Percentiles rank a stretch among this genome's conserved stretches.
phyloP scores from a whole-genome alignment of 805 yeast species.

The Blastobotrys muscicola region DNA sequence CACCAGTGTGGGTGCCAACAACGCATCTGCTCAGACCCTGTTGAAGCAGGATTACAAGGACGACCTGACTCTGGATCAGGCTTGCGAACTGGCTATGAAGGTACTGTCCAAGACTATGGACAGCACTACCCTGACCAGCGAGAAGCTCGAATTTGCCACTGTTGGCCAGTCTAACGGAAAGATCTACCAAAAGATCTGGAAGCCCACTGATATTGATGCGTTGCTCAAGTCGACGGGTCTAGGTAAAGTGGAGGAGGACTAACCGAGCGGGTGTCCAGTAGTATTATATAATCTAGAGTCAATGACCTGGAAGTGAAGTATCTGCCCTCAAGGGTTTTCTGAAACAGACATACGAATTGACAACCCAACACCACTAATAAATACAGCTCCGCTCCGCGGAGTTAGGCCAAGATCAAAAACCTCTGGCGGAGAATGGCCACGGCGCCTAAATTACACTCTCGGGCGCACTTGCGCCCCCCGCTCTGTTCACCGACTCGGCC shows the following conservation, averaged over 20 bases:
- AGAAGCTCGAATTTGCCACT: constrained; percentile 88
- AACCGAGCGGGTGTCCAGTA: constrained; percentile 20
- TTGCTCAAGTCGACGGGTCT: constrained; percentile 68
- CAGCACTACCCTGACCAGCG: constrained; percentile 71
- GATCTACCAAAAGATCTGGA: constrained; percentile 66
- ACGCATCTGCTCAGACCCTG: constrained; percentile 90
- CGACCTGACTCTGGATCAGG: constrained; percentile 54
- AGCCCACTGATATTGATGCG: constrained; percentile 63
- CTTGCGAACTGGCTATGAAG: constrained; percentile 79
- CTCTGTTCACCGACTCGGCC: background rate
- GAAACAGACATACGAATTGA: background rate
- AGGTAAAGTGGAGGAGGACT: constrained; percentile 48
- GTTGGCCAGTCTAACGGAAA: constrained; percentile 44
- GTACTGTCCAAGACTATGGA: constrained; percentile 93
- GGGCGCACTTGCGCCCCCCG: constrained; percentile 7
- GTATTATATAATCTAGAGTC: background rate
- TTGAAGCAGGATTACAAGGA: constrained; percentile 92
- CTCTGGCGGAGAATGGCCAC: constrained; percentile 14
- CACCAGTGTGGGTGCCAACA: constrained; percentile 92
- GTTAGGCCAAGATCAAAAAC: constrained; percentile 5
- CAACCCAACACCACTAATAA: background rate
- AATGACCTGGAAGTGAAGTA: background rate
- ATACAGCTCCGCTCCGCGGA: background rate
- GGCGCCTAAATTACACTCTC: constrained; percentile 11
- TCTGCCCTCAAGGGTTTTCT: no score